These are phyloP conservation scores for Apiotrichum laibachii DNA, from an alignment of 1,284 basidiomycete genomes.

Conservation along the genomic window DNA sequence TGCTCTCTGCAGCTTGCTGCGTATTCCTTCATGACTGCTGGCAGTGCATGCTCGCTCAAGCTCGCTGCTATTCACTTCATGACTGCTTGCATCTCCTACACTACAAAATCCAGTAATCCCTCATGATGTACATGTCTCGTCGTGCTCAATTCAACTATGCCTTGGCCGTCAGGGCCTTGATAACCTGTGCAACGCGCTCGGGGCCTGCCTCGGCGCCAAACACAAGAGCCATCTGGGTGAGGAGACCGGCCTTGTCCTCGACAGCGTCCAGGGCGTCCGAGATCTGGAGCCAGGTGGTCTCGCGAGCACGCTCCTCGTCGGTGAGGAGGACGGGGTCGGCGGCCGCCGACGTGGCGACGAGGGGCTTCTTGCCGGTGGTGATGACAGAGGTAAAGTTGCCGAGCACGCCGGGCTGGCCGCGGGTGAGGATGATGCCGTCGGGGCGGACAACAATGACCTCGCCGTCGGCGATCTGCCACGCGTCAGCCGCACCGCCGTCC, in stretches of 20 bases:
- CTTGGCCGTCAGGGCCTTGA: neutral
- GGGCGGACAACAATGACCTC: constrained; percentile 21
- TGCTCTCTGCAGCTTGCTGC: no score
- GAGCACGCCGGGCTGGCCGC: constrained; percentile 8
- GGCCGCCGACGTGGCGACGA: neutral
- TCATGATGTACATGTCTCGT: neutral
- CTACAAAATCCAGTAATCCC: neutral
- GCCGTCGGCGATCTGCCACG: constrained; percentile 8
- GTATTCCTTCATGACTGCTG: no score
- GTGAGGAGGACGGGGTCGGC: constrained; percentile 17
- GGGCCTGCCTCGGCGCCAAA: constrained; percentile 19
- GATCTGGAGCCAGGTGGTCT: constrained; percentile 18
- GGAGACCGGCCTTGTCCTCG: constrained; percentile 11
- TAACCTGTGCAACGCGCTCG: constrained; percentile 2
- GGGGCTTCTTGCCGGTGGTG: constrained; percentile 2
- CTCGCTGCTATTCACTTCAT: no score
- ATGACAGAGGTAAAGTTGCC: constrained; percentile 6
- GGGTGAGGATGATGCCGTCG: constrained; percentile 19
- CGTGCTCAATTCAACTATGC: no score
- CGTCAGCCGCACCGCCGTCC: constrained; percentile 11
- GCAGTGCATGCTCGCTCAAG: neutral
- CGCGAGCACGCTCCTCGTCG: constrained; percentile 13
- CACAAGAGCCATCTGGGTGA: constrained; percentile 17
- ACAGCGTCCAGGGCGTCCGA: constrained; percentile 17
- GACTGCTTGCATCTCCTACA: neutral